These are phyloP conservation scores for Myriosclerotinia scirpicola DNA, from an alignment of 2,329 filamentous ascomycete species.

Conservation along the genomic window DNA sequence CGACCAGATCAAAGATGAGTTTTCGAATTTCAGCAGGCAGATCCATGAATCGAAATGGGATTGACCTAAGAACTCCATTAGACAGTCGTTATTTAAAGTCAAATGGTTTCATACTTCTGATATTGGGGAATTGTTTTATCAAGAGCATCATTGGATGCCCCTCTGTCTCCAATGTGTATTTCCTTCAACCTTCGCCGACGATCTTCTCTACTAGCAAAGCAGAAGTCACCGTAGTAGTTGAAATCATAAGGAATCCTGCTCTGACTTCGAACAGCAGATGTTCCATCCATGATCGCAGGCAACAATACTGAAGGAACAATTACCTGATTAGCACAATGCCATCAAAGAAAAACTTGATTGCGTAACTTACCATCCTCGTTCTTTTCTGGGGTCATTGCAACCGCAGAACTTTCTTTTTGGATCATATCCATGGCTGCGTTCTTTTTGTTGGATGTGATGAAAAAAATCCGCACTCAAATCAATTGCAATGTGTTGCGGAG, in stretches of 20 bases:
- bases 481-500: too few species aligned
- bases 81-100: background rate
- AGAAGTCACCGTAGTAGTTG: background rate
- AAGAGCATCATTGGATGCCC: too few species aligned
- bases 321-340: background rate
- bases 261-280: background rate
- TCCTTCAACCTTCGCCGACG: fast-evolving
- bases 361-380: too few species aligned
- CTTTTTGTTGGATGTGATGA: too few species aligned
- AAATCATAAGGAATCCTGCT: background rate
- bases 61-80: background rate
- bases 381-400: too few species aligned
- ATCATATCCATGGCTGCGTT: too few species aligned
- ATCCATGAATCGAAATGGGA: background rate
- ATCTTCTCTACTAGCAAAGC: fast-evolving
- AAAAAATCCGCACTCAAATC: too few species aligned
- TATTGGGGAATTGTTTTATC: too few species aligned
- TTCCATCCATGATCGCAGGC: too few species aligned
- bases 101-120: background rate
- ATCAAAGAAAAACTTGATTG: background rate
- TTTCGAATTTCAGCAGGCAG: background rate
- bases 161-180: fast-evolving
- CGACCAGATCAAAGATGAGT: background rate
- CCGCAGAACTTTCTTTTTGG: too few species aligned
- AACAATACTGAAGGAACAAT: too few species aligned